A percentile compares a stretch with the other conserved stretches of the same genome.
Evolutionary conservation across 2,329 filamentous ascomycete species (phyloP).

Genomic region (Fusarium coicis): DNA sequence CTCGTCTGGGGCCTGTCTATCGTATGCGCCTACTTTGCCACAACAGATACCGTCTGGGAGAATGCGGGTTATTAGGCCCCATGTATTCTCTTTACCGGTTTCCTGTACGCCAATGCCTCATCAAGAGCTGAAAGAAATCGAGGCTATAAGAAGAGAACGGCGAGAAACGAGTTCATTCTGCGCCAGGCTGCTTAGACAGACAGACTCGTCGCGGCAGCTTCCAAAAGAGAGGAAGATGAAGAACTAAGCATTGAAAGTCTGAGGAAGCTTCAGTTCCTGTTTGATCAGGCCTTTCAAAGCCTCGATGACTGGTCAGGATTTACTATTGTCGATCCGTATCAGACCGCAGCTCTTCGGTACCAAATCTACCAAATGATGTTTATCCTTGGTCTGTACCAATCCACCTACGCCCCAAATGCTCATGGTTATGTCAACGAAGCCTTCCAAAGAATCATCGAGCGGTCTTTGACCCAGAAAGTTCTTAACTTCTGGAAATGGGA

Average conservation of each 20-base stretch:
- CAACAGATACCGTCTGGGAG: background rate
- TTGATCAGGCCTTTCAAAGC: background rate
- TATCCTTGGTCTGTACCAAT: background rate
- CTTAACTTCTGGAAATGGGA: background rate
- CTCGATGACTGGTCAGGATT: background rate
- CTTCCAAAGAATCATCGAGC: background rate
- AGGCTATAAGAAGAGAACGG: background rate
- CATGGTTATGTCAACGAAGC: background rate
- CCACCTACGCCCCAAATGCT: background rate
- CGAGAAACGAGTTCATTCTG: background rate
- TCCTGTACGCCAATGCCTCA: accelerated
- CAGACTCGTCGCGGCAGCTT: background rate
- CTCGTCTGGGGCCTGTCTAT: background rate
- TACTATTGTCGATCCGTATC: background rate
- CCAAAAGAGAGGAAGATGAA: background rate
- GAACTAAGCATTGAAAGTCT: background rate
- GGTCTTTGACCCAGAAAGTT: background rate
- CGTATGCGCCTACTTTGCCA: background rate
- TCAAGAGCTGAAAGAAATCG: accelerated
- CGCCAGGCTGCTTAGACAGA: background rate
- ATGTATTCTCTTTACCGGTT: accelerated
- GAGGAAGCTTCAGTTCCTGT: accelerated
- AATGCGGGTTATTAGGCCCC: background rate
- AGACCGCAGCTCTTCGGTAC: background rate
- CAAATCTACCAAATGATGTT: background rate